phyloP scores from a whole-genome alignment of 1,284 basidiomycete species.

The Tilletia indica region DNA sequence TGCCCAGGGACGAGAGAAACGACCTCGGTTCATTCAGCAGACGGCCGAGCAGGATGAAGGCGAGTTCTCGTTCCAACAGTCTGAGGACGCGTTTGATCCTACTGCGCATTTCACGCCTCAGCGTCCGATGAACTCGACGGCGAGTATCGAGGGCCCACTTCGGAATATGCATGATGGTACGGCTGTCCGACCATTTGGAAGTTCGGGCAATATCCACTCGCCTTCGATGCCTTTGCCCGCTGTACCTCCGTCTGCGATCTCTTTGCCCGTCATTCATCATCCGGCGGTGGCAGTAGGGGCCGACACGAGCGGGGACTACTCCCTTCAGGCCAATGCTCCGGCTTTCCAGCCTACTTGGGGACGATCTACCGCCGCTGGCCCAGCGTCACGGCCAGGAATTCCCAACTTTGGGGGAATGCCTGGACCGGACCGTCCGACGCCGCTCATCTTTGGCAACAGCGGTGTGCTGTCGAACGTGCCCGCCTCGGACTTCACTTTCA shows the following conservation, averaged over 20 bases:
- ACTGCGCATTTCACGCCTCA: slow-evolving; percentile 28
- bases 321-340: slow-evolving; percentile 36
- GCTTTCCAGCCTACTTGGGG: slow-evolving; percentile 42
- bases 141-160: slow-evolving; percentile 43
- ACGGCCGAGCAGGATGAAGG: slow-evolving; percentile 16
- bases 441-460: slow-evolving; percentile 13
- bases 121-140: slow-evolving; percentile 34
- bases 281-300: neutral
- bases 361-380: slow-evolving; percentile 18
- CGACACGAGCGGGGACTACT: slow-evolving; percentile 15
- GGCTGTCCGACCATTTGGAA: neutral
- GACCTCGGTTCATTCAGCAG: slow-evolving; percentile 33
- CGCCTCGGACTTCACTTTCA: slow-evolving; percentile 26
- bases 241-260: no score
- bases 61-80: slow-evolving; percentile 17
- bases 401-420: slow-evolving; percentile 29
- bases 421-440: neutral
- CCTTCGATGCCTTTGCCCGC: neutral
- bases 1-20: slow-evolving; percentile 41
- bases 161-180: slow-evolving; percentile 20
- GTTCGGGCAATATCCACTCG: slow-evolving; percentile 30
- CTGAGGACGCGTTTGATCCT: slow-evolving; percentile 26
- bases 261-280: neutral
- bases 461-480: slow-evolving; percentile 21
- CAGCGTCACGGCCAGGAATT: slow-evolving; percentile 33